These are phyloP conservation scores for Heliocybe sulcata DNA, from an alignment of 1,284 basidiomycete species.

Conservation along the genomic window DNA sequence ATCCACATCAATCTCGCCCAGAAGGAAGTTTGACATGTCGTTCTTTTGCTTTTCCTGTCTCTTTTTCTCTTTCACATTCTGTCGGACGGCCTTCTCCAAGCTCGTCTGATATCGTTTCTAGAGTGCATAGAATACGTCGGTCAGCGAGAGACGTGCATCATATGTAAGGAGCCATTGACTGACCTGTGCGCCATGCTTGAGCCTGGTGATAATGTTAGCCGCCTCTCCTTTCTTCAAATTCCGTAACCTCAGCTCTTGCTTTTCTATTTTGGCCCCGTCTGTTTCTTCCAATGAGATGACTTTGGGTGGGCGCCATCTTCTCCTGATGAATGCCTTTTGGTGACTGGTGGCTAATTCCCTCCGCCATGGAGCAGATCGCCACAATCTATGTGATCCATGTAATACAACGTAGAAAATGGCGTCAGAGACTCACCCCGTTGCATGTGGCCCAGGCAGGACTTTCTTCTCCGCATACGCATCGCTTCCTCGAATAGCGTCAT, in stretches of 20 bases:
- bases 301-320: conserved; percentile 37
- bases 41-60: not conserved
- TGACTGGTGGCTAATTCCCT: conserved; percentile 51
- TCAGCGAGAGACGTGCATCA: not conserved
- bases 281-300: conserved; percentile 7
- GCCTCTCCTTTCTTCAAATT: conserved; percentile 72
- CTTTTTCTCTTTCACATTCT: not conserved
- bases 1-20: not conserved
- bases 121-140: not conserved
- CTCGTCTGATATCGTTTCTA: conserved; percentile 56
- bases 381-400: conserved; percentile 36
- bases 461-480: conserved; percentile 59
- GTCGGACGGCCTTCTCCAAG: not conserved
- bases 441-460: conserved; percentile 41
- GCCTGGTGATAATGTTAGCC: conserved; percentile 66
- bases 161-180: conserved; percentile 6
- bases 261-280: conserved; percentile 8
- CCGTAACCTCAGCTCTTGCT: conserved; percentile 23
- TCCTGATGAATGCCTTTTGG: conserved; percentile 60
- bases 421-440: conserved; percentile 33
- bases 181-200: conserved; percentile 74
- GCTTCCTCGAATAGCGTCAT: conserved; percentile 55
- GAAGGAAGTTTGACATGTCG: not conserved
- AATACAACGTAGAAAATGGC: not conserved
- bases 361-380: conserved; percentile 72